A percentile compares a stretch with the other conserved stretches of the same genome.
phyloP scores from a whole-genome alignment of 176 grass and related monocot genomes.

The Carex myosuroides region DNA sequence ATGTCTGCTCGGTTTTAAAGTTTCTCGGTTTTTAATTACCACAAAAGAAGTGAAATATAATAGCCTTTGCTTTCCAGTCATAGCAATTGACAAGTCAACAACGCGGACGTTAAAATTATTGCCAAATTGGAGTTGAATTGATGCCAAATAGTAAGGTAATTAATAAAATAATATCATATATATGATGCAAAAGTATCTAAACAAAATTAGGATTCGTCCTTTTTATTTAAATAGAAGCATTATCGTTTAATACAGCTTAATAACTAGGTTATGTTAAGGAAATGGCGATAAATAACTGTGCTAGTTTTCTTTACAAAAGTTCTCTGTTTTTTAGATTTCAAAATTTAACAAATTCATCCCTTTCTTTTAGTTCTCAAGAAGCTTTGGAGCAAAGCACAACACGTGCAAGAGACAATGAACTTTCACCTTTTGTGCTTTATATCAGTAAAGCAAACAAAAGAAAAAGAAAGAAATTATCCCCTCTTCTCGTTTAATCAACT shows the following conservation, averaged over 20 bases:
- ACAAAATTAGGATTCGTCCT: background rate
- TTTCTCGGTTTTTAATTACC: background rate
- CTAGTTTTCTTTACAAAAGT: background rate
- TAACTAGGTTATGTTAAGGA: background rate
- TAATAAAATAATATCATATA: background rate
- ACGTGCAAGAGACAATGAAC: conserved; percentile 23
- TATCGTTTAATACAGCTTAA: background rate
- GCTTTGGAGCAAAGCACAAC: conserved; percentile 13
- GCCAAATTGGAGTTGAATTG: background rate
- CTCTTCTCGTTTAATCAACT: background rate
- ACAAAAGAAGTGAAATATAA: background rate
- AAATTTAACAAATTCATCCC: background rate
- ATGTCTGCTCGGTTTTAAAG: background rate
- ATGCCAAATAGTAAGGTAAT: background rate
- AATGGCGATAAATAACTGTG: background rate
- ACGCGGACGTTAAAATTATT: background rate
- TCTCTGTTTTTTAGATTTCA: background rate
- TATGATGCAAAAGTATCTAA: background rate
- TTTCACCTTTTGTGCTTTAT: conserved; percentile 28
- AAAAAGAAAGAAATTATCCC: conserved; percentile 9
- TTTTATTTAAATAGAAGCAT: background rate
- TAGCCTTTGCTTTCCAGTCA: background rate
- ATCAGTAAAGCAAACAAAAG: conserved; percentile 21
- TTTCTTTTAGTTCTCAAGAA: conserved; percentile 13
- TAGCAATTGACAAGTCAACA: background rate